Percentiles rank a stretch among this genome's conserved stretches.
These are phyloP conservation scores for Lithospermum erythrorhizon DNA, from an alignment of 257 asterid species.

Conservation along the genomic window DNA sequence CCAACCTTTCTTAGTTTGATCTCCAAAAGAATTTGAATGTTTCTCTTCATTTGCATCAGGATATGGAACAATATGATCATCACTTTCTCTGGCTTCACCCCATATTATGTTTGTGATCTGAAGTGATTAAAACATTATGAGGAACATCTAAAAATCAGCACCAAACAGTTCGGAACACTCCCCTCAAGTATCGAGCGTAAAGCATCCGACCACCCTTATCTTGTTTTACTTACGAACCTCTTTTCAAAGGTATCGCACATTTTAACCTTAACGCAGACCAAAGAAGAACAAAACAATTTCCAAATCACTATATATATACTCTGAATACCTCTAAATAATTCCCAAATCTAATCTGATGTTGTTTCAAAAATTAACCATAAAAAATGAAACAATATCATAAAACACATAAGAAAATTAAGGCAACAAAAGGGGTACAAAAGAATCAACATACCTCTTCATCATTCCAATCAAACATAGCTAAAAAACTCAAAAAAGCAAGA, in stretches of 20 bases:
- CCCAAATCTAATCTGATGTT: no score
- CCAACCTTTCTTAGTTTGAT: slow-evolving; percentile 36
- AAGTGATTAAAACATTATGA: slow-evolving; percentile 14
- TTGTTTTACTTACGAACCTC: no score
- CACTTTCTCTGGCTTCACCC: slow-evolving; percentile 61
- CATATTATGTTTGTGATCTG: slow-evolving; percentile 79
- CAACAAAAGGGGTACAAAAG: not conserved
- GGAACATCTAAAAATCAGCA: slow-evolving; percentile 1
- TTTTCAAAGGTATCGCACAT: no score
- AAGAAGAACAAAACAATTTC: no score
- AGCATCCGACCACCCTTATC: no score
- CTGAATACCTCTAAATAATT: no score
- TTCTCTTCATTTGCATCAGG: slow-evolving; percentile 47
- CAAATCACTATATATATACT: no score
- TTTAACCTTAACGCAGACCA: no score
- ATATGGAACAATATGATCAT: slow-evolving; percentile 83
- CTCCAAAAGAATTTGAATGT: slow-evolving; percentile 28
- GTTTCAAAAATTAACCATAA: no score
- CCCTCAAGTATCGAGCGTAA: no score
- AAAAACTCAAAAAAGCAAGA: not conserved
- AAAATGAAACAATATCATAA: not conserved
- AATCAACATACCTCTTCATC: slow-evolving; percentile 60
- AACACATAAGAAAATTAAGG: not conserved
- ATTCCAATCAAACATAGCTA: slow-evolving; percentile 95
- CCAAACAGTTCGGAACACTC: no score